Evolutionary conservation across 1,284 basidiomycete species (phyloP).

Genomic region (Pholiota adiposa): DNA sequence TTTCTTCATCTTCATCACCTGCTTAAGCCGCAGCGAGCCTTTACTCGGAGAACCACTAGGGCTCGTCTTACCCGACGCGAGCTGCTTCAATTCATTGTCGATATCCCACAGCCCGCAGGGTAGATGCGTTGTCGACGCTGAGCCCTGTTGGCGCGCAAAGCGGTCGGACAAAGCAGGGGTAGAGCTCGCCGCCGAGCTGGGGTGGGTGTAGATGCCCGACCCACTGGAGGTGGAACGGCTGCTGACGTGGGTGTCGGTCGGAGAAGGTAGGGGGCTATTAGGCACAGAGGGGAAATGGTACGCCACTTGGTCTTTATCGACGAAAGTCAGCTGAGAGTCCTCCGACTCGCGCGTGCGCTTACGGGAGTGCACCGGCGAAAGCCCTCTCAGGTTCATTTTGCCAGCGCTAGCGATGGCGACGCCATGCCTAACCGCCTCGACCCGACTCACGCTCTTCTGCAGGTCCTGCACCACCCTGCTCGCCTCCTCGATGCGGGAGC

Average conservation of each 20-base stretch:
- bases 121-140: conserved; percentile 29
- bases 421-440: conserved; percentile 41
- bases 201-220: conserved; percentile 1
- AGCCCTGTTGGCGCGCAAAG: conserved; percentile 35
- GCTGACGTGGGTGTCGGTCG: neutral
- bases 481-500: conserved; percentile 53
- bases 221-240: too few relatives aligned
- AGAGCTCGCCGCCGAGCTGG: conserved; percentile 7
- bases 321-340: conserved; percentile 54
- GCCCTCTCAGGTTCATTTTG: conserved; percentile 39
- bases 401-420: conserved; percentile 48
- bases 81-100: conserved; percentile 41
- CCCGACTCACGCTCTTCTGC: conserved; percentile 45
- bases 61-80: conserved; percentile 8
- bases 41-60: conserved; percentile 18
- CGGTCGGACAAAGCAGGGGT: conserved; percentile 18
- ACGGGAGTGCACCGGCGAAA: conserved; percentile 34
- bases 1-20: conserved; percentile 39
- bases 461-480: conserved; percentile 51
- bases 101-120: conserved; percentile 36
- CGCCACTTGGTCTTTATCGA: conserved; percentile 20
- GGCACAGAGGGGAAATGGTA: conserved; percentile 20
- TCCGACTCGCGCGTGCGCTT: conserved; percentile 52
- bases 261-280: neutral
- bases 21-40: conserved; percentile 18